A percentile compares a stretch with the other conserved stretches of the same genome.
Conservation (phyloP, 371 early-diverging fungal species). For the Choanephora cucurbitarum region DNA sequence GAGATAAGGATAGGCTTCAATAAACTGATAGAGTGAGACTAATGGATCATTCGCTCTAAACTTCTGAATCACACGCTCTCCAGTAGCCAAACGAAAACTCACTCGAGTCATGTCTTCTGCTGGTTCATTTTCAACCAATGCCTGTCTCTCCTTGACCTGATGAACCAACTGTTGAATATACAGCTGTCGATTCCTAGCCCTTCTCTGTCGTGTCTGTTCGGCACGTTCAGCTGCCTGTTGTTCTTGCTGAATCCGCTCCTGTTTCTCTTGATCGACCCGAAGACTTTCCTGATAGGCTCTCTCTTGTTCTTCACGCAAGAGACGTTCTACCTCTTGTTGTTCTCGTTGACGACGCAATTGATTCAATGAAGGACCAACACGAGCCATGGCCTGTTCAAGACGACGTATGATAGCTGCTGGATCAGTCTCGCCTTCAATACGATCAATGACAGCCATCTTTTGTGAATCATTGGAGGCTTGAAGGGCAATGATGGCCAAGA, state of each 20-base stretch:
- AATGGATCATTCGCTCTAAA: slow-evolving; percentile 67
- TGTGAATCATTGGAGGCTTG: slow-evolving; percentile 24
- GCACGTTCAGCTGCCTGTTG: slow-evolving; percentile 51
- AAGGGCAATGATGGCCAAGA: slow-evolving; percentile 72
- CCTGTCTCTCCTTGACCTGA: slow-evolving; percentile 51
- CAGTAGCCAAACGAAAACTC: slow-evolving; percentile 68
- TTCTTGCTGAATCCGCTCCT: slow-evolving; percentile 36
- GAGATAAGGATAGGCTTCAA: slow-evolving; percentile 75
- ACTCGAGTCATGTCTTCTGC: slow-evolving; percentile 40
- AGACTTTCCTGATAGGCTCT: slow-evolving; percentile 80
- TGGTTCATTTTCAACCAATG: slow-evolving; percentile 22
- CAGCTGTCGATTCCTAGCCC: slow-evolving; percentile 36
- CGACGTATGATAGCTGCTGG: slow-evolving; percentile 54
- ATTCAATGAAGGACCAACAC: slow-evolving; percentile 55
- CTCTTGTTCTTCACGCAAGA: slow-evolving; percentile 83
- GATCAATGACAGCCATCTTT: slow-evolving; percentile 64
- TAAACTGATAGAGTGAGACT: slow-evolving; percentile 62
- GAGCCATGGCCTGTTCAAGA: slow-evolving; percentile 50
- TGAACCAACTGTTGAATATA: slow-evolving; percentile 39
- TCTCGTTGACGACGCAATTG: slow-evolving; percentile 61
- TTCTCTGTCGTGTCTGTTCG: slow-evolving; percentile 28
- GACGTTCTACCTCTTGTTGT: slow-evolving; percentile 68
- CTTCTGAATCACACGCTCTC: slow-evolving; percentile 64
- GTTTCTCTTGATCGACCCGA: slow-evolving; percentile 82
- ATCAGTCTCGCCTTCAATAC: slow-evolving; percentile 59